A percentile compares a stretch with the other conserved stretches of the same genome.
Evolutionary conservation across 257 asterid genomes (phyloP).

Genomic region (Asclepias syriaca): DNA sequence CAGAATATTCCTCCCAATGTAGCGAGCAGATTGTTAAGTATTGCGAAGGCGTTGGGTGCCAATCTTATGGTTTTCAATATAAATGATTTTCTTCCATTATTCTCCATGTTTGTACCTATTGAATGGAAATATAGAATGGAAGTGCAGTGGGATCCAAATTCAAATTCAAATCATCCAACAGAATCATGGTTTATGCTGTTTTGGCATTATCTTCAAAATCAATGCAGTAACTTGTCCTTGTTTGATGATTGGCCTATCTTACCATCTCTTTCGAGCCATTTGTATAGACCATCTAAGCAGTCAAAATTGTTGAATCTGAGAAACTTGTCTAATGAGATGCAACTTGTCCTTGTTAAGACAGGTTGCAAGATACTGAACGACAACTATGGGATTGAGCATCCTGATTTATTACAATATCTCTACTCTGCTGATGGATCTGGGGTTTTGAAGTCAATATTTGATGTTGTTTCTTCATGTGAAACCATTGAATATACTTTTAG

Average conservation of each 20-base stretch:
- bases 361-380: constrained; percentile 73
- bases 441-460: constrained; percentile 69
- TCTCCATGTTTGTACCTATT: constrained; percentile 61
- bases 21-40: constrained; percentile 54
- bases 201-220: constrained; percentile 71
- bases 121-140: constrained; percentile 65
- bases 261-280: constrained; percentile 69
- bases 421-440: constrained; percentile 68
- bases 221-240: constrained; percentile 54
- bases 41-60: constrained; percentile 76
- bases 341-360: constrained; percentile 56
- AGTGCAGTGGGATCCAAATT: constrained; percentile 69
- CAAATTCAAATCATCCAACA: constrained; percentile 56
- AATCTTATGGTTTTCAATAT: constrained; percentile 57
- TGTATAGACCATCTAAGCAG: constrained; percentile 61
- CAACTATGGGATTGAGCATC: constrained; percentile 54
- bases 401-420: constrained; percentile 62
- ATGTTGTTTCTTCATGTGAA: constrained; percentile 53
- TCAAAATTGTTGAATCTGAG: constrained; percentile 53
- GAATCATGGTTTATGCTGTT: constrained; percentile 71
- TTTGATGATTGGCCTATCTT: constrained; percentile 95
- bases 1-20: constrained; percentile 53
- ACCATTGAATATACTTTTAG: constrained; percentile 47
- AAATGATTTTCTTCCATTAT: constrained; percentile 49
- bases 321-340: constrained; percentile 63